Base-by-base conservation (phyloP, 1,284 basidiomycete species). In the Leccinum fallax region DNA sequence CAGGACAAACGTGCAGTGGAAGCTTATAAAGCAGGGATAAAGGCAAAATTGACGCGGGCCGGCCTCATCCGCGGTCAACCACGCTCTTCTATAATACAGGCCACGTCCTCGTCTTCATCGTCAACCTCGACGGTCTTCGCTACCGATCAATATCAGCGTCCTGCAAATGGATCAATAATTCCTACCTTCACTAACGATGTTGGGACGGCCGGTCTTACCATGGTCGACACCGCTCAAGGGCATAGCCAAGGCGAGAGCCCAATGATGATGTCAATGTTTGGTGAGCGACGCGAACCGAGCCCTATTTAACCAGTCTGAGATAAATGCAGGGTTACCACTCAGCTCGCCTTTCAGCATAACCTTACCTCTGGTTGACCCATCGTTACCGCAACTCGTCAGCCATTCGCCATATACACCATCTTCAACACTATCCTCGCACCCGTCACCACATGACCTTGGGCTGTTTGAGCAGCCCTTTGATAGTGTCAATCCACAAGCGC, bases 1-100 rank as follows among this genome's bases (percentile, higher is more conserved):
- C 72, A 93, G 90, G 90, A 93, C 74, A 93, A 93, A 75, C 85
- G 87, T 67, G 85, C 85, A n/a, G 89, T 92, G 46, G 88, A 91
- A 68, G 82, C 80, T 51, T 92, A 92, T 81, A 92, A 92, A 74
- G 88, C 88, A n/a, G 82, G 85, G 62, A 93, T 93, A 75, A 93
- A 92, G 74, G 85, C 88, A 51, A 87, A 90, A 71, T 81, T 93
- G 59, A 88, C 87, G 54, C 81, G 86, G 64, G 86, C 85, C 58
- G 90, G 89, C 63, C 83, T 90, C 73, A 92, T 92, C 67, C 87
- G 90, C 49, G 90, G 90, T 40, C 89, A 91, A 71, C 90, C 89
- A 19, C 85, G 88, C 26, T 77, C 86, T 40, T 79, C 82, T 36
- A 77, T 83, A 60, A 71, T 82, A 57, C 76, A 78, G 60, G 74